Percentiles rank a stretch among this genome's conserved stretches.
Evolutionary conservation across 164 flowering plant species (phyloP).

Genomic region (Chimonanthus salicifolius): DNA sequence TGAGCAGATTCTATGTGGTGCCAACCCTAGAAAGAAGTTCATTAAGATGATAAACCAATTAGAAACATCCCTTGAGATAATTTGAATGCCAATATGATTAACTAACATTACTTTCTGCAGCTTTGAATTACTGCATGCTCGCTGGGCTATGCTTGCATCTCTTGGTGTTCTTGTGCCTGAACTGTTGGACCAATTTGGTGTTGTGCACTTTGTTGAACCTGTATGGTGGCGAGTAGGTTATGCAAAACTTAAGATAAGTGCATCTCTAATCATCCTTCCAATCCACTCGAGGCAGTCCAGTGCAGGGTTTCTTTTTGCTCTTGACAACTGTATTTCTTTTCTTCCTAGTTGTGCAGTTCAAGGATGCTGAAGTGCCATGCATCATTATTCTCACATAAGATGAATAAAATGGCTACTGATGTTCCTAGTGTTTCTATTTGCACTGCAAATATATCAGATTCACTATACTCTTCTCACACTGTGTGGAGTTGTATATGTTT

Average conservation of each 20-base stretch:
- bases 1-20: too few relatives aligned
- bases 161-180: constrained; percentile 93
- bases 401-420: too few relatives aligned
- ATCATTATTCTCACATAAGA: too few relatives aligned
- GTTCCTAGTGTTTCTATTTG: neutral
- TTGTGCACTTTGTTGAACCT: constrained; percentile 82
- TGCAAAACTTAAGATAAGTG: constrained; percentile 76
- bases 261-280: neutral
- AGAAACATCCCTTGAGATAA: too few relatives aligned
- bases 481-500: neutral
- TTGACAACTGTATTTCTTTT: neutral
- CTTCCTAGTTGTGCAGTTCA: neutral
- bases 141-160: constrained; percentile 98
- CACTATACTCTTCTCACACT: neutral
- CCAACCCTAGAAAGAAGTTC: neutral
- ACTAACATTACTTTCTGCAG: constrained; percentile 30
- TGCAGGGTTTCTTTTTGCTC: neutral
- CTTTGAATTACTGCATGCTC: constrained; percentile 93
- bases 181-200: constrained; percentile 55
- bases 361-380: neutral
- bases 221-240: constrained; percentile 99
- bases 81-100: neutral
- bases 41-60: too few relatives aligned
- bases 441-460: neutral
- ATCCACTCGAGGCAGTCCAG: neutral